phyloP scores from a whole-genome alignment of 257 asterid genomes.

The Linderniella brevidens region DNA sequence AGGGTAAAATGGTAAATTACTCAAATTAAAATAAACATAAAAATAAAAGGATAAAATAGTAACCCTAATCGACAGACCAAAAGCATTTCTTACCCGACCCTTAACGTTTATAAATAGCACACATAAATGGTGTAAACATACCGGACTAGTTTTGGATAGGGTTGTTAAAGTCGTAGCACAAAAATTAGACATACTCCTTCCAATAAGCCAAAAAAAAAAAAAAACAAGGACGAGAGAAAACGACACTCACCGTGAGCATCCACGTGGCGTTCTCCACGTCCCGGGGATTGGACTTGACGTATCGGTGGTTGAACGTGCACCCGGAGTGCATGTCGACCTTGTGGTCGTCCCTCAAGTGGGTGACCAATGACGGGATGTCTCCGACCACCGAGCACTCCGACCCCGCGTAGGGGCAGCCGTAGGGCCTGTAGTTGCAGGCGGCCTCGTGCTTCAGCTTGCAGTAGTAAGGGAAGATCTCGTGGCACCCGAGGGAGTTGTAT shows the following conservation, averaged over 20 bases:
- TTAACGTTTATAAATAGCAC: too few relatives aligned
- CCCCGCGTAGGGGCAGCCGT: conserved; percentile 44
- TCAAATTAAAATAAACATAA: too few relatives aligned
- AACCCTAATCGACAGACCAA: too few relatives aligned
- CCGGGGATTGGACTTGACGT: conserved; percentile 42
- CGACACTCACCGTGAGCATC: conserved; percentile 40
- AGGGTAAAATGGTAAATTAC: too few relatives aligned
- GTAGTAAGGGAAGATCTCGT: conserved; percentile 33
- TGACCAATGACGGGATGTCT: conserved; percentile 24
- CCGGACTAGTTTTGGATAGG: too few relatives aligned
- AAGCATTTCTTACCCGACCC: too few relatives aligned
- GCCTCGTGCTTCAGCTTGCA: conserved; percentile 42
- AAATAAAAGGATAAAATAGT: too few relatives aligned
- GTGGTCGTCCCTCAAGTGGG: conserved; percentile 39
- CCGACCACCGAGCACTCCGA: conserved; percentile 39
- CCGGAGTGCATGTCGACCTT: conserved; percentile 55
- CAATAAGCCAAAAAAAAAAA: neutral
- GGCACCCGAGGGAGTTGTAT: conserved; percentile 26
- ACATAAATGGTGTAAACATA: too few relatives aligned
- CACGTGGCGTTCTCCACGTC: conserved; percentile 47
- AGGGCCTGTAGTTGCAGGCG: conserved; percentile 33
- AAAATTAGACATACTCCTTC: too few relatives aligned
- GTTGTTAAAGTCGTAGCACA: too few relatives aligned
- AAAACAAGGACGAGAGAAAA: neutral
- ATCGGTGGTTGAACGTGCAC: conserved; percentile 45